Evolutionary conservation across 2,329 filamentous ascomycete species (phyloP), one percentile per base, ranked within the genome.

Genomic region (Hypocreales sp.): DNA sequence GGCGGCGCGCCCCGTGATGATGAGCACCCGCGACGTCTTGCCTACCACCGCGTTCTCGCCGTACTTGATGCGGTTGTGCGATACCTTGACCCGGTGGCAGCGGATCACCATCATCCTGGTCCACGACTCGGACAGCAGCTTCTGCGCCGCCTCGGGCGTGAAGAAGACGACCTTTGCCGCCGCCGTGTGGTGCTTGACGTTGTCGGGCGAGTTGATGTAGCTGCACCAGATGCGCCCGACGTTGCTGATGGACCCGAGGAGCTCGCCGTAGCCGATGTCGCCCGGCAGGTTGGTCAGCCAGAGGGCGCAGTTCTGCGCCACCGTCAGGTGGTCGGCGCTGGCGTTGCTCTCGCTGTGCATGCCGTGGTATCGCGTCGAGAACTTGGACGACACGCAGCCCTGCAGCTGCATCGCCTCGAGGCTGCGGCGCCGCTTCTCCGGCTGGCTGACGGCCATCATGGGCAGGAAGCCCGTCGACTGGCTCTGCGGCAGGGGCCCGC

Each of bases 271-370:
- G 2, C 48, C 55, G 22, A 61, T 42, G 28, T 50, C 34, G 0
- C 57, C 48, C 0, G 65, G 61, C 0, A 72, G 51, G 26, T 64
- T 61, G 2, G 58, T 63, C 15, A 72, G 35, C 57, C 64, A 71
- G 1, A 71, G 46, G 1, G 61, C 54, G 18, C 63, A 66, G 41
- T 67, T 70, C 18, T 54, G 28, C 8, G 47, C 44, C 1, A 42
- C 29, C 0, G 33, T 7, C 5, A 56, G 44, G 15, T 44, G 28
- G 9, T 47, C 38, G 3, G 41, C 42, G 28, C 51, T 53, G 21
- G 52, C 52, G 26, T 56, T 56, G 11, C 36, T 40, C 5, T 40
- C 33, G 5, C 40, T 51, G 25, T 54, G 51, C 32, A 51, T 50
- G 9, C 52, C 52, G 24, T 44, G 45, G 29, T 56, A 56, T 24